Evolutionary conservation across 176 grass and related monocot genomes (phyloP), one percentile per base, ranked within the genome.

Genomic region (Lolium rigidum): DNA sequence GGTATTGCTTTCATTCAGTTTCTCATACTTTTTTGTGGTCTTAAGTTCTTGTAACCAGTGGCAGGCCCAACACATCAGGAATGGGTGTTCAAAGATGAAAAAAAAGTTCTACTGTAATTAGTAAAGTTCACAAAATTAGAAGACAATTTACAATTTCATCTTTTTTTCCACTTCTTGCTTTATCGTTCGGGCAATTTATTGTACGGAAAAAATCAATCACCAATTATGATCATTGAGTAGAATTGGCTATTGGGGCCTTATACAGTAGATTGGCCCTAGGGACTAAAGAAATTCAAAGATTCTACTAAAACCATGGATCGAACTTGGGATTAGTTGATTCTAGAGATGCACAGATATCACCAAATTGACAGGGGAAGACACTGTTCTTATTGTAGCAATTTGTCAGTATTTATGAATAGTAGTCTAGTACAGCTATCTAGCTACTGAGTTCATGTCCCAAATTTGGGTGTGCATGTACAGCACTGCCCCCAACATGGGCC

Each of bases 1-100:
- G 90, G 96, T 94, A 93, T 74, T 71, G 50, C 37, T 90, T 47
- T 74, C 22, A 28, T 65, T 86, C 16, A n/a, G 46, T 44, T 59
- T 79, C 80, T 26, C 4, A 16, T 18, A 56, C 59, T 39, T 35
- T 55, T 35, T 57, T 52, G 5, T 49, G 46, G 1, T 20, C 47
- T 73, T 21, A 55, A 76, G 41, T n/a, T 80, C 85, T 39, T 51
- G 2, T 72, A 46, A 68, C 78, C 69, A 17, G 8, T 25, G 60
- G 22, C 22, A 64, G 11, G 61, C 22, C 24, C 61, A 64, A 13
- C 1, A 28, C 24, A 5, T 25, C 10, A 62, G 8, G 22, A 25
- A 62, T 25, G 10, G 21, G 21, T 62, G 21, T 62, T 25, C 22
- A 62, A 25, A 62, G 3, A 5, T 62, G 10, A 25, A 62, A 62